Evolutionary conservation across 2,329 filamentous ascomycete genomes (phyloP).

Genomic region (Colletotrichum viniferum): DNA sequence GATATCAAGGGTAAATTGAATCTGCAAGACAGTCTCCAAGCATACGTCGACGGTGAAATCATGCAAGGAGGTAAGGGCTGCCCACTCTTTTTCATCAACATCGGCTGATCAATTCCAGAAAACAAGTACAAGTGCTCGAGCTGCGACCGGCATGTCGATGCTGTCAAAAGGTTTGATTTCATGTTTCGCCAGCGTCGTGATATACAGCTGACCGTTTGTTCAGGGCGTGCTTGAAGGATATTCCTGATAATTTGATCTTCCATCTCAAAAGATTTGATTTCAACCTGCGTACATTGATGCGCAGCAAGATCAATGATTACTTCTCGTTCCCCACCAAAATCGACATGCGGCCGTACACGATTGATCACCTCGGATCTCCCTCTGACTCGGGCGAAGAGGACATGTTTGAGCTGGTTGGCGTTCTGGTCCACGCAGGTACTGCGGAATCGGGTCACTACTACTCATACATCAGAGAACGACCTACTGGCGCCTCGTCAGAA

Average conservation of each 20-base stretch:
- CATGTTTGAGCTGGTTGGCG: slow-evolving; percentile 90
- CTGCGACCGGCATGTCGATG: slow-evolving; percentile 88
- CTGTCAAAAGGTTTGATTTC: slow-evolving; percentile 76
- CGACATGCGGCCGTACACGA: slow-evolving; percentile 87
- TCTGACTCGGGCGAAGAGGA: slow-evolving; percentile 65
- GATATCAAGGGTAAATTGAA: slow-evolving; percentile 91
- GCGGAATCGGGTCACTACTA: slow-evolving; percentile 97
- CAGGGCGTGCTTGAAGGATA: slow-evolving; percentile 87
- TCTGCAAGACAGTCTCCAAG: slow-evolving; percentile 85
- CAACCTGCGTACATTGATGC: slow-evolving; percentile 75
- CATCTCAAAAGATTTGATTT: slow-evolving; percentile 91
- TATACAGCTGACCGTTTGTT: neutral
- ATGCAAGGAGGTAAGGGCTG: slow-evolving; percentile 78
- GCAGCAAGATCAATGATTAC: slow-evolving; percentile 94
- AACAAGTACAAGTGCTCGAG: slow-evolving; percentile 98
- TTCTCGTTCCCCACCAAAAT: slow-evolving; percentile 87
- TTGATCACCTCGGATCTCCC: slow-evolving; percentile 78
- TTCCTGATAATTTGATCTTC: slow-evolving; percentile 94
- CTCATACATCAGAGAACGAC: slow-evolving; percentile 87
- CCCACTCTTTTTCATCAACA: neutral
- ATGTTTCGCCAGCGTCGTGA: neutral
- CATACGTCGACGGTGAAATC: slow-evolving; percentile 95
- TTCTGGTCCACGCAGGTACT: slow-evolving; percentile 91
- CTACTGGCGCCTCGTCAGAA: slow-evolving; percentile 50
- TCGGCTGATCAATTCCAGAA: slow-evolving; percentile 51